Conservation (phyloP, 1,284 basidiomycete genomes). For the Agaricales sp. region DNA sequence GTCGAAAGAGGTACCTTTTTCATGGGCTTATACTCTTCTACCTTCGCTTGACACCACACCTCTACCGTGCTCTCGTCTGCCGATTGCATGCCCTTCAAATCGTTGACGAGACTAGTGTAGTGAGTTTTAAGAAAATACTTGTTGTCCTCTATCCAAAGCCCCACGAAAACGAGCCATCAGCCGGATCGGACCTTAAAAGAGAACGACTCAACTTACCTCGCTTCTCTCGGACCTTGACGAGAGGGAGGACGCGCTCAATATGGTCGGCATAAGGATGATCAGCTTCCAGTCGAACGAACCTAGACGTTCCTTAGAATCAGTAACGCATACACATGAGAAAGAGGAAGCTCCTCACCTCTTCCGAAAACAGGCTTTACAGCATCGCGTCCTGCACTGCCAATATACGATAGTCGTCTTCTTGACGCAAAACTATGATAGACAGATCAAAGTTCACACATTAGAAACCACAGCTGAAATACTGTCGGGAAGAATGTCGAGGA, state of each 20-base stretch:
- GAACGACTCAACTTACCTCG: not conserved
- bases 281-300: not conserved
- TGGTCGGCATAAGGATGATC: not conserved
- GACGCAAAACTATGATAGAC: too few relatives aligned
- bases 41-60: not conserved
- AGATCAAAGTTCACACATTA: too few relatives aligned
- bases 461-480: too few relatives aligned
- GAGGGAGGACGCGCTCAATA: not conserved
- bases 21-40: not conserved
- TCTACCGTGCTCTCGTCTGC: not conserved
- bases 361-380: not conserved
- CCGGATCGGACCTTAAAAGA: too few relatives aligned
- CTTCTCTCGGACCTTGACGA: not conserved
- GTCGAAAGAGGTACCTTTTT: not conserved
- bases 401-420: too few relatives aligned
- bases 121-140: not conserved
- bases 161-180: too few relatives aligned
- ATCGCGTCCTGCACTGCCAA: not conserved
- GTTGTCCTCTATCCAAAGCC: too few relatives aligned
- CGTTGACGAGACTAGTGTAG: not conserved
- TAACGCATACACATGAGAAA: not conserved
- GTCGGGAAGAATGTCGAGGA: too few relatives aligned
- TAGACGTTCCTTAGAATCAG: not conserved
- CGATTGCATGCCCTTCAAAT: not conserved
- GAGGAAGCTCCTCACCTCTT: not conserved